Conservation (phyloP, 768 basidiomycete genomes). For the Termitomyces sp. region DNA sequence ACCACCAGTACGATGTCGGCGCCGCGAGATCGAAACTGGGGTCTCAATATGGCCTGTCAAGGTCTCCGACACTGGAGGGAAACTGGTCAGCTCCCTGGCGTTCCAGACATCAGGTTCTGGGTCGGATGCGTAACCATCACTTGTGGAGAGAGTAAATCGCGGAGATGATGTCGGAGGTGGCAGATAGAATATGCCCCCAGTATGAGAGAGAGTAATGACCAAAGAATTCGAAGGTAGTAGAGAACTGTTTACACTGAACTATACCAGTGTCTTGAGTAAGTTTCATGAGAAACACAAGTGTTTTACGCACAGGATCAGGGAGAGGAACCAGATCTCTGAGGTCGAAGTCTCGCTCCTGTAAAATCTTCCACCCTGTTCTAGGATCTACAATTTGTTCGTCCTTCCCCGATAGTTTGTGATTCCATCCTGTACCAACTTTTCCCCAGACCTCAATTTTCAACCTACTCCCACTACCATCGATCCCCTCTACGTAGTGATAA, state of each 20-base stretch:
- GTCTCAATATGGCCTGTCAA: slow-evolving; percentile 10
- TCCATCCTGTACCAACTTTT: slow-evolving; percentile 26
- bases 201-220: slow-evolving; percentile 58
- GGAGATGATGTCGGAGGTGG: slow-evolving; percentile 28
- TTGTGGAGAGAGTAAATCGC: slow-evolving; percentile 49
- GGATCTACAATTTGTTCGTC: slow-evolving; percentile 24
- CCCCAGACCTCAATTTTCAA: slow-evolving; percentile 60
- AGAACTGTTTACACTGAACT: slow-evolving; percentile 24
- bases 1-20: slow-evolving; percentile 25
- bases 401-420: slow-evolving; percentile 33
- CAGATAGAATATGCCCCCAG: slow-evolving; percentile 54
- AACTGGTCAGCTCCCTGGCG: slow-evolving; percentile 25
- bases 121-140: slow-evolving; percentile 63
- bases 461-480: slow-evolving; percentile 44
- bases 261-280: slow-evolving; percentile 13
- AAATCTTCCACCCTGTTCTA: slow-evolving; percentile 47
- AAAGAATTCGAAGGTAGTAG: slow-evolving; percentile 71
- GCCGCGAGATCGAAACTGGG: slow-evolving; percentile 19
- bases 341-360: slow-evolving; percentile 65
- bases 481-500: slow-evolving; percentile 48
- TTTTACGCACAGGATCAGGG: slow-evolving; percentile 50
- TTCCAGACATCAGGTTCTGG: slow-evolving; percentile 53
- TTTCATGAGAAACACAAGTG: neutral
- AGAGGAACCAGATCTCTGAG: slow-evolving; percentile 53
- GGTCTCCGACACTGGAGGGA: slow-evolving; percentile 5